Conservation (phyloP, 345 rosid genomes). For the Gossypium herbaceum region DNA sequence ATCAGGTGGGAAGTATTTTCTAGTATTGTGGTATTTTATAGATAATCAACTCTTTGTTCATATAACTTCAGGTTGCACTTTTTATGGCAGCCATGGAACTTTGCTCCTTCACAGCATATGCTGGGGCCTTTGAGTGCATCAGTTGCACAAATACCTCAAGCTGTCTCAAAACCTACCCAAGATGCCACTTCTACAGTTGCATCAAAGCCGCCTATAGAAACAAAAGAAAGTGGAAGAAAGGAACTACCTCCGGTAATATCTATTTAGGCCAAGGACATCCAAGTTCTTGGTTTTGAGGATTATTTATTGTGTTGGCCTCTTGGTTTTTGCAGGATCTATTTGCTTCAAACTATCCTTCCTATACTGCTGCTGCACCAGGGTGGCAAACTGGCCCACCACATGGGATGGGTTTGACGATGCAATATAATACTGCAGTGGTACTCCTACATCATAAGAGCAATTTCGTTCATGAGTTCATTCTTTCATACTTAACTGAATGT, state of each 20-base stretch:
- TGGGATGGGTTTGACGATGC: slow-evolving; percentile 60
- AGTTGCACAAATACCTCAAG: slow-evolving; percentile 40
- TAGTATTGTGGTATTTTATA: slow-evolving; percentile 8
- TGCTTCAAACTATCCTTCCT: slow-evolving; percentile 50
- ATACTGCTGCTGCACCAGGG: slow-evolving; percentile 47
- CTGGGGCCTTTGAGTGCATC: slow-evolving; percentile 38
- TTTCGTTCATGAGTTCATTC: slow-evolving; percentile 4
- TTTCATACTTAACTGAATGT: slow-evolving; percentile 1
- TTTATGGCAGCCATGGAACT: slow-evolving; percentile 56
- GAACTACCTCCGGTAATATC: slow-evolving; percentile 74
- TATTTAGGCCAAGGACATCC: neutral
- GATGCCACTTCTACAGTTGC: slow-evolving; percentile 30
- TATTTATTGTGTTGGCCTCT: neutral
- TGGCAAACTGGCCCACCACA: slow-evolving; percentile 74
- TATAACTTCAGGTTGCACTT: slow-evolving; percentile 13
- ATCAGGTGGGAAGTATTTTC: slow-evolving; percentile 46
- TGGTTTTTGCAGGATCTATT: slow-evolving; percentile 69
- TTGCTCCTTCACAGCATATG: slow-evolving; percentile 31
- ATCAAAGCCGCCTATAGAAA: slow-evolving; percentile 40
- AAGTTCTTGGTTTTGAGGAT: slow-evolving; percentile 1
- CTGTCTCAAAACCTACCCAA: slow-evolving; percentile 26
- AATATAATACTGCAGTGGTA: slow-evolving; percentile 60
- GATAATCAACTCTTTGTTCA: slow-evolving; percentile 4
- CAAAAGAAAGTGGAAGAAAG: slow-evolving; percentile 51
- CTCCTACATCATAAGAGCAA: slow-evolving; percentile 14